phyloP scores from a whole-genome alignment of 345 rosid genomes.

The Eucalyptus melliodora region DNA sequence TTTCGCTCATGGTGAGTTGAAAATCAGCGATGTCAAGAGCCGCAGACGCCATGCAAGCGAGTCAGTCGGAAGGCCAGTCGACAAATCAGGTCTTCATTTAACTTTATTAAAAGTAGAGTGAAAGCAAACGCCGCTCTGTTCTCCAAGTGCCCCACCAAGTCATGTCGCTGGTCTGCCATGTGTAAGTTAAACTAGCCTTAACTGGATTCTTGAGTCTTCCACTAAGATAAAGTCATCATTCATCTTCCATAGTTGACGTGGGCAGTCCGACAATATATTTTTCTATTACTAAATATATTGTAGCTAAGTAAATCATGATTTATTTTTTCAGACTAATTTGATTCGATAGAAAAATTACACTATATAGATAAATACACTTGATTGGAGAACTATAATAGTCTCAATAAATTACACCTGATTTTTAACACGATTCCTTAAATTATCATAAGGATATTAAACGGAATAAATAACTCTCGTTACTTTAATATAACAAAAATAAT shows the following conservation, averaged over 20 bases:
- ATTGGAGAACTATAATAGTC: not conserved
- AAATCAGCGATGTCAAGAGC: not conserved
- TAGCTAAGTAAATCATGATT: not conserved
- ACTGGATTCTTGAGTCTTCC: not conserved
- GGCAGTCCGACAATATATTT: not conserved
- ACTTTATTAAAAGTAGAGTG: not conserved
- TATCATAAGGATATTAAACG: not conserved
- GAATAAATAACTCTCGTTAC: not conserved
- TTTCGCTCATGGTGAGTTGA: not conserved
- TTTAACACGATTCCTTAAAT: not conserved
- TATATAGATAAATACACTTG: not conserved
- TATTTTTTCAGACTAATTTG: not conserved
- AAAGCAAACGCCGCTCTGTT: not conserved
- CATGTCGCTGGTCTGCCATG: not conserved
- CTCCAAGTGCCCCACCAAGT: not conserved
- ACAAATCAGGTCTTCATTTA: not conserved
- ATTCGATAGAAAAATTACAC: not conserved
- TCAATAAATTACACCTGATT: not conserved
- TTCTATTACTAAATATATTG: not conserved
- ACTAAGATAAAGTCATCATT: not conserved
- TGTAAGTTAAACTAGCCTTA: not conserved
- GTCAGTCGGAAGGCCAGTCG: not conserved
- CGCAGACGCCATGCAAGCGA: not conserved
- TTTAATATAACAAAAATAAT: not conserved
- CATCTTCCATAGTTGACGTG: not conserved